Base-by-base conservation (phyloP, 169 alveolate species). In the Cyclospora cayetanensis region DNA sequence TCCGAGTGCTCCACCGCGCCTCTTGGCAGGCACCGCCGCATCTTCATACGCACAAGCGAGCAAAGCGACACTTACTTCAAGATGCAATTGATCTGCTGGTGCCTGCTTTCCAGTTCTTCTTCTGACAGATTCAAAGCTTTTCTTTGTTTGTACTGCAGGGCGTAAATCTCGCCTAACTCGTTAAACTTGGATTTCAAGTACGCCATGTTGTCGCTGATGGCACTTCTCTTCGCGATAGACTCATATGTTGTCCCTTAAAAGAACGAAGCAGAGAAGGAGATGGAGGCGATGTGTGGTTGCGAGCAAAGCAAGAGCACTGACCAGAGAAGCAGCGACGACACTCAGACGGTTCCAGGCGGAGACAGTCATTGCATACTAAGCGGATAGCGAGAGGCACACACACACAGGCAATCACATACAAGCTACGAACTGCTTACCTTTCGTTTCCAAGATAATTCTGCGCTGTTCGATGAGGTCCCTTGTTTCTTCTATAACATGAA, bases 191-290 rank as follows among this genome's bases (percentile, higher is more conserved):
- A 43, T 46, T 60, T 53, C 22, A 79, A 72, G 27, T 39, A 42
- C 4, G 89, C 12, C 18, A 79, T 3, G 25, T 79, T 79, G 72
- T 79, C 89, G 25, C 31, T 39, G 31, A 79, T 50, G 11, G 39
- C 89, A 1, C 89, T 60, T 0, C 89, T 60, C 52, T 39, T 12
- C 20, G 66, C 66, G 31, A 79, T 60, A 1, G 89, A 31, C 72
- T 79, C 89, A 7, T 39, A 39, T 3, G 89, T 79, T 72, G 89
- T 79, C n/a, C 89, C 89, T 79, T n/a, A n/a, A n/a, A n/a, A n/a
- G n/a, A n/a, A n/a, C n/a, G n/a, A n/a, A n/a, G n/a, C n/a, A n/a
- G n/a, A n/a, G n/a, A n/a, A n/a, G n/a, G n/a, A n/a, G n/a, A n/a
- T n/a, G n/a, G n/a, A n/a, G n/a, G n/a, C n/a, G n/a, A n/a, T n/a